These are phyloP conservation scores for Irpex sp. DNA, from an alignment of 1,284 basidiomycete genomes.

Conservation along the genomic window DNA sequence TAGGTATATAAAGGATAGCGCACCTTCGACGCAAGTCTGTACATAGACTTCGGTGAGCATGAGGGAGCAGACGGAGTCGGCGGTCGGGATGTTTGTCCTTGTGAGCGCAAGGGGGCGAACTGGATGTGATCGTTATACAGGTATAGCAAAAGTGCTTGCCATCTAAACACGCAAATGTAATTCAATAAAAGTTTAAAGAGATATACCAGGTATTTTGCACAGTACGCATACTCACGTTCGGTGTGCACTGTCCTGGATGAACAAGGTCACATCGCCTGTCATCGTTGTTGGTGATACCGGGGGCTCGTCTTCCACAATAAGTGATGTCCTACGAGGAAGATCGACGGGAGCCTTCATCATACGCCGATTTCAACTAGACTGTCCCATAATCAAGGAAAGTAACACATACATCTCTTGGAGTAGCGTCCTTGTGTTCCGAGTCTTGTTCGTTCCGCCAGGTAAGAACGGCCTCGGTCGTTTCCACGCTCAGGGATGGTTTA, in stretches of 20 bases:
- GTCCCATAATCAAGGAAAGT: not conserved
- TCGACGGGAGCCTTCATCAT: not conserved
- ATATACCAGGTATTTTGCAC: not conserved
- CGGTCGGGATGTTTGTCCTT: not conserved
- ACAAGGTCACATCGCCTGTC: conserved; percentile 3
- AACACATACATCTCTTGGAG: conserved; percentile 1
- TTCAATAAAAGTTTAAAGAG: not conserved
- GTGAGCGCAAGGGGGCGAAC: conserved; percentile 12
- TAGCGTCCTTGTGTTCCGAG: not conserved
- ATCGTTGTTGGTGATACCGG: not conserved
- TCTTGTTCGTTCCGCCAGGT: conserved; percentile 7
- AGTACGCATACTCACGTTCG: conserved; percentile 6
- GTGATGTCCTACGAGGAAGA: not conserved
- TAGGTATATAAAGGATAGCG: not conserved
- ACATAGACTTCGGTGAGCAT: conserved; percentile 17
- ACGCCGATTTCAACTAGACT: not conserved
- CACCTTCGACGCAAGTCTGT: conserved; percentile 15
- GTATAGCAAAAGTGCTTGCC: conserved; percentile 16
- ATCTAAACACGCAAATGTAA: conserved; percentile 1
- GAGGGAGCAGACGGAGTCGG: not conserved
- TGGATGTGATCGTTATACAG: conserved; percentile 15
- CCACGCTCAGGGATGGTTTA: conserved; percentile 1
- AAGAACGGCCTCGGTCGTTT: conserved; percentile 6
- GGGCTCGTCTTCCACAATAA: not conserved
- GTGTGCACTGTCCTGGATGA: conserved; percentile 11